phyloP scores from a whole-genome alignment of 805 yeast genomes.

The Myxozyma neglecta region DNA sequence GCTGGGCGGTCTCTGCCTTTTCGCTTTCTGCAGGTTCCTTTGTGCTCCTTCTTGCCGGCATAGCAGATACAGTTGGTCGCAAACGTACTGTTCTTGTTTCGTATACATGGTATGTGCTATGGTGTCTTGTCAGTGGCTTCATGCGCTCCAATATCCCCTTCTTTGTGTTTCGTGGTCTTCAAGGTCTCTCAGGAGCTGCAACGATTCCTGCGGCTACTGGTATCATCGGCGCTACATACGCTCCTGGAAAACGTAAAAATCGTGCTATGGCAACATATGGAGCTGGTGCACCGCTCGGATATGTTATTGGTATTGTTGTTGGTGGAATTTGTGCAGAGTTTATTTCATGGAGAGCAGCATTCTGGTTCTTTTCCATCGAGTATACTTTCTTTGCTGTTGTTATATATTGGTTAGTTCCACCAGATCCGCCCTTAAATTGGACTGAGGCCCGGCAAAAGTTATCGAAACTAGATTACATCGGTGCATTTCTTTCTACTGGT shows the following conservation, averaged over 20 bases:
- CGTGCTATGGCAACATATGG: slow-evolving; percentile 41
- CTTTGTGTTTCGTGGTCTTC: slow-evolving; percentile 47
- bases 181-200: slow-evolving; percentile 47
- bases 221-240: slow-evolving; percentile 43
- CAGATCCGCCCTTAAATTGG: slow-evolving; percentile 42
- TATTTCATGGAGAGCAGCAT: slow-evolving; percentile 46
- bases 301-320: slow-evolving; percentile 45
- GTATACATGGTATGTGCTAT: slow-evolving; percentile 39
- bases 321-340: slow-evolving; percentile 48
- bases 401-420: slow-evolving; percentile 39
- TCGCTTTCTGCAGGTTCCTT: slow-evolving; percentile 48
- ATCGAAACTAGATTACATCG: slow-evolving; percentile 45
- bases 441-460: slow-evolving; percentile 42
- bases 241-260: slow-evolving; percentile 18
- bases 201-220: slow-evolving; percentile 52
- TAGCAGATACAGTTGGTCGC: slow-evolving; percentile 51
- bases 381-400: slow-evolving; percentile 39
- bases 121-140: slow-evolving; percentile 43
- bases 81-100: slow-evolving; percentile 44
- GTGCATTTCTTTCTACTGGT: slow-evolving; percentile 45
- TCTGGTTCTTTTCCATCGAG: slow-evolving; percentile 46
- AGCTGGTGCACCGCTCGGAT: slow-evolving; percentile 53
- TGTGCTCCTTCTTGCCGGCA: slow-evolving; percentile 47
- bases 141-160: slow-evolving; percentile 38
- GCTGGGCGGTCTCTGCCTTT: slow-evolving; percentile 48